A percentile compares a stretch with the other conserved stretches of the same genome.
phyloP scores from a whole-genome alignment of 202 grass and related monocot species.

The Schoenoplectus tabernaemontani region DNA sequence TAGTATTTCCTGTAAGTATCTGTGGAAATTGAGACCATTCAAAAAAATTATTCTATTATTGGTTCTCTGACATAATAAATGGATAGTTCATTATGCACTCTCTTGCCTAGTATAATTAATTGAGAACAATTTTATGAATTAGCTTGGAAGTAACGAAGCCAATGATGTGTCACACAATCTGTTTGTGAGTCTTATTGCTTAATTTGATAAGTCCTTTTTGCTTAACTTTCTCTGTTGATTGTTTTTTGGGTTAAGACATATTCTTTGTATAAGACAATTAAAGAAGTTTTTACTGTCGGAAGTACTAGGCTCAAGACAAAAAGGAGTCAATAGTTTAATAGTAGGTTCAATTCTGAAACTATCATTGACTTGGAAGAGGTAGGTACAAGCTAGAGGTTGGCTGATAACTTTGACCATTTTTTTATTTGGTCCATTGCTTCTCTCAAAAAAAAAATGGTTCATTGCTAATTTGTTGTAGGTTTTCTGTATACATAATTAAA shows the following conservation, averaged over 20 bases:
- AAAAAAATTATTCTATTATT: not conserved
- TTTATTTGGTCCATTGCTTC: not conserved
- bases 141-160: not conserved
- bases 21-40: not conserved
- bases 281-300: not conserved
- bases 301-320: not conserved
- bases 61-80: not conserved
- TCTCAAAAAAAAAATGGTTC: no score
- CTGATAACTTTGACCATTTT: not conserved
- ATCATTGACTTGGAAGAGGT: slow-evolving; percentile 5
- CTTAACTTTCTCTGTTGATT: not conserved
- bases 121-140: not conserved
- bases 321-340: not conserved
- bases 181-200: not conserved
- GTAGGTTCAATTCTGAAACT: no score
- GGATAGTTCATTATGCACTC: not conserved
- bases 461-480: not conserved
- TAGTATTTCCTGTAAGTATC: not conserved
- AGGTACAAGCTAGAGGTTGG: not conserved
- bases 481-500: not conserved
- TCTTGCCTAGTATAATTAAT: not conserved
- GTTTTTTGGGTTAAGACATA: no score
- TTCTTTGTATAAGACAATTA: no score
- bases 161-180: no score
- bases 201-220: not conserved